phyloP scores from a whole-genome alignment of 2,329 filamentous ascomycete genomes.

The Fusarium sp. region DNA sequence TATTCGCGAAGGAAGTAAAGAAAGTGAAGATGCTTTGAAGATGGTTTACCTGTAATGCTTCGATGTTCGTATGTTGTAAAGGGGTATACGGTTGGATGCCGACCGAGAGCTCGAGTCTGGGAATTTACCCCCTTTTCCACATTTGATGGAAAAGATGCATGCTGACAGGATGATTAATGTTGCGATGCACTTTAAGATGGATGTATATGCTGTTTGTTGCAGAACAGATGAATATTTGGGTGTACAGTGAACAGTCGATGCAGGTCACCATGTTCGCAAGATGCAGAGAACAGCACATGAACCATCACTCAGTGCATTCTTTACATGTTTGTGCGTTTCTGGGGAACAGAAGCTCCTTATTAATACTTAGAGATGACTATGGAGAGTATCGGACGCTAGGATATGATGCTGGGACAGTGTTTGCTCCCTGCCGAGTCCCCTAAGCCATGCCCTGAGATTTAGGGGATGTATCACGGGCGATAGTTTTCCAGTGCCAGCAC shows the following conservation, averaged over 20 bases:
- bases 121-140: not conserved
- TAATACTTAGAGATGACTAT: not conserved
- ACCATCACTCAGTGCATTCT: not conserved
- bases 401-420: not conserved
- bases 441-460: not conserved
- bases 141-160: not conserved
- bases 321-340: not conserved
- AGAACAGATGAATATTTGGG: not conserved
- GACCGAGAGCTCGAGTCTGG: not conserved
- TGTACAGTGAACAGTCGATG: conserved; percentile 4
- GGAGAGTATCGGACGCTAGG: not conserved
- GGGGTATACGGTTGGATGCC: not conserved
- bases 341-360: accelerated
- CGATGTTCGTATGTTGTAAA: not conserved
- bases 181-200: too few species aligned
- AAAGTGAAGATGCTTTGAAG: accelerated
- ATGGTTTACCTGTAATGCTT: not conserved
- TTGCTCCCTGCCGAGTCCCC: conserved; percentile 8
- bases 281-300: conserved; percentile 2
- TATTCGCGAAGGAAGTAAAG: not conserved
- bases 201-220: not conserved
- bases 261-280: not conserved
- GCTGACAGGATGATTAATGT: not conserved
- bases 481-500: not conserved
- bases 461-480: conserved; percentile 1